Conservation (phyloP, 345 rosid genomes). For the Turnera subulata region DNA sequence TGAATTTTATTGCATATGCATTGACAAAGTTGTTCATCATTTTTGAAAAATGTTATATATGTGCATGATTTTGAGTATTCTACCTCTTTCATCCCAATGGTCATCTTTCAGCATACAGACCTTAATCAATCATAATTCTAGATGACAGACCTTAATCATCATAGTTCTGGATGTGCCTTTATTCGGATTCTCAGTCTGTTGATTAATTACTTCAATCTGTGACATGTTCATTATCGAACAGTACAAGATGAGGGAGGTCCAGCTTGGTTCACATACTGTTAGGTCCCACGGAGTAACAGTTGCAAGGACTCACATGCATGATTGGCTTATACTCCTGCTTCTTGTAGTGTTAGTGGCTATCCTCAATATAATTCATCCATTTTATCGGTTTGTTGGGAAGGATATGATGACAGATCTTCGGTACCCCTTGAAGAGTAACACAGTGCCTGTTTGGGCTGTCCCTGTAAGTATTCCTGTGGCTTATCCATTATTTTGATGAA, state of each 20-base stretch:
- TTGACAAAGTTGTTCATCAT: too few relatives aligned
- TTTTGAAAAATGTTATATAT: too few relatives aligned
- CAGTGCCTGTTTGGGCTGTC: conserved; percentile 78
- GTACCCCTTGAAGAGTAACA: conserved; percentile 67
- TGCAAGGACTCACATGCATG: conserved; percentile 59
- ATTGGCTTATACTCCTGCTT: conserved; percentile 68
- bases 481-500: not conserved
- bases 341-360: conserved; percentile 42
- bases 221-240: conserved; percentile 18
- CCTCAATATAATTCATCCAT: conserved; percentile 58
- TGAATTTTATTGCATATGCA: too few relatives aligned
- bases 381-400: conserved; percentile 81
- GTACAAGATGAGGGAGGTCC: conserved; percentile 49
- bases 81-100: too few relatives aligned
- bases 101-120: too few relatives aligned
- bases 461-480: conserved; percentile 43
- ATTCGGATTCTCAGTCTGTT: not conserved
- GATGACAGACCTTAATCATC: too few relatives aligned
- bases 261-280: conserved; percentile 46
- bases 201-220: not conserved
- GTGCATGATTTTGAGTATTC: too few relatives aligned
- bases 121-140: too few relatives aligned
- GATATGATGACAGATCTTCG: conserved; percentile 90
- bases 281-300: conserved; percentile 60
- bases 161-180: too few relatives aligned